Base-by-base conservation (phyloP, 2,329 filamentous ascomycete genomes). In the Xylariaceae sp. region DNA sequence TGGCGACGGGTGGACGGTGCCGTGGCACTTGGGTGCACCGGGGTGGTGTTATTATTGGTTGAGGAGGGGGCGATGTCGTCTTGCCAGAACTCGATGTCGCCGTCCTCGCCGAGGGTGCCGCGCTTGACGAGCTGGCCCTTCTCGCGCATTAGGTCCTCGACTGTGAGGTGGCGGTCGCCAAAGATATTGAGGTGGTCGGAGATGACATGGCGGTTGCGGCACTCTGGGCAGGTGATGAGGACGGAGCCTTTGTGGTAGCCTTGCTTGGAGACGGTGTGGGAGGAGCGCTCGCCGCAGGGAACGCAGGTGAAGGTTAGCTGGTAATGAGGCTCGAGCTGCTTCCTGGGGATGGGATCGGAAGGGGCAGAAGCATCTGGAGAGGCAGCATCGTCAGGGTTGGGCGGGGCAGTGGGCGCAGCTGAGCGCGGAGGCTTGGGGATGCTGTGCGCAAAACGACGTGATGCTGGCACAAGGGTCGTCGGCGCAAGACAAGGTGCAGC, bases 81-180 rank as follows among this genome's bases (percentile, higher is more conserved):
- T 30, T 88, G 86, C 86, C 90, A 96, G 59, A 96, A 94, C 68
- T 97, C 92, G 42, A 96, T 73, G 65, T 96, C 88, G n/a, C 89
- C 90, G 58, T 91, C 85, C 57, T 83, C 81, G 45, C 86, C 82
- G 31, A 91, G 65, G 27, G 79, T 81, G 15, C 89, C 87, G 53
- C 81, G 81, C 74, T 86, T 88, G 52, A 92, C 78, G 1, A 88
- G 70, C 56, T 83, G 79, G 5, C 91, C 92, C 63, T 86, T 86
- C 57, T 90, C 83, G 51, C 77, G 74, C 72, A 94, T 80, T 44
- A 97, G 70, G 54, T 92, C 86, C 68, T 95, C 87, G 30, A 94
- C 73, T 0, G 87, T 90, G 50, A 87, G 68, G 48, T 78, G 75
- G 42, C 76, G 77, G 58, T 91, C 82, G 33, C 85, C 85, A 63